These are phyloP conservation scores for Carallia brachiata DNA, from an alignment of 345 rosid genomes.

Conservation along the genomic window DNA sequence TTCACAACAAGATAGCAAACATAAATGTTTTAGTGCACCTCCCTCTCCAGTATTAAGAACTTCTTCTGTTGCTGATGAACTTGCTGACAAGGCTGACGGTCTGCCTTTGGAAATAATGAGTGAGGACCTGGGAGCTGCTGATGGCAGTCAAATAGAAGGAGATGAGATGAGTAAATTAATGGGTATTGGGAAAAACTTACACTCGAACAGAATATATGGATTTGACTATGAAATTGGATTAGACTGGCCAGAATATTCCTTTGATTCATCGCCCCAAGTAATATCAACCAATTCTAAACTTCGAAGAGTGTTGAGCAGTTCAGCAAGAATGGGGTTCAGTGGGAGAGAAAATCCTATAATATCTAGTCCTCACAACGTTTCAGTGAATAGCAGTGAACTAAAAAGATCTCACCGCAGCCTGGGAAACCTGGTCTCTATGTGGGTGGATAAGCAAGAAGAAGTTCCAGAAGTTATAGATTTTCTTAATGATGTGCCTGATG, in stretches of 20 bases:
- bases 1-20: slow-evolving; percentile 46
- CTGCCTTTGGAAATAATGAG: slow-evolving; percentile 42
- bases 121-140: slow-evolving; percentile 28
- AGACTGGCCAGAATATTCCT: slow-evolving; percentile 89
- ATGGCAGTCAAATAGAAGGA: slow-evolving; percentile 21
- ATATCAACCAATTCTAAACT: slow-evolving; percentile 57
- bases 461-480: slow-evolving; percentile 35
- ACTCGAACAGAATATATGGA: slow-evolving; percentile 45
- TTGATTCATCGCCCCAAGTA: slow-evolving; percentile 65
- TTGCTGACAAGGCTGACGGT: slow-evolving; percentile 49
- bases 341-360: slow-evolving; percentile 36
- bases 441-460: slow-evolving; percentile 43
- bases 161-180: slow-evolving; percentile 26
- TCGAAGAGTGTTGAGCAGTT: slow-evolving; percentile 69
- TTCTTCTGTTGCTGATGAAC: slow-evolving; percentile 68
- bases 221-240: slow-evolving; percentile 33
- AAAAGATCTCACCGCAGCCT: slow-evolving; percentile 69
- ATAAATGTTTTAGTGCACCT: slow-evolving; percentile 77
- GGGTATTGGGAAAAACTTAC: slow-evolving; percentile 35
- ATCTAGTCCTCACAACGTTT: slow-evolving; percentile 32
- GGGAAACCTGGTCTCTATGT: slow-evolving; percentile 48
- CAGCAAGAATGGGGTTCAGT: slow-evolving; percentile 59
- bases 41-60: slow-evolving; percentile 80
- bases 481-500: slow-evolving; percentile 37
- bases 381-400: slow-evolving; percentile 40